Percentiles rank a stretch among this genome's conserved stretches.
Evolutionary conservation across 2,329 filamentous ascomycete species (phyloP).

Genomic region (Botrytis deweyae): DNA sequence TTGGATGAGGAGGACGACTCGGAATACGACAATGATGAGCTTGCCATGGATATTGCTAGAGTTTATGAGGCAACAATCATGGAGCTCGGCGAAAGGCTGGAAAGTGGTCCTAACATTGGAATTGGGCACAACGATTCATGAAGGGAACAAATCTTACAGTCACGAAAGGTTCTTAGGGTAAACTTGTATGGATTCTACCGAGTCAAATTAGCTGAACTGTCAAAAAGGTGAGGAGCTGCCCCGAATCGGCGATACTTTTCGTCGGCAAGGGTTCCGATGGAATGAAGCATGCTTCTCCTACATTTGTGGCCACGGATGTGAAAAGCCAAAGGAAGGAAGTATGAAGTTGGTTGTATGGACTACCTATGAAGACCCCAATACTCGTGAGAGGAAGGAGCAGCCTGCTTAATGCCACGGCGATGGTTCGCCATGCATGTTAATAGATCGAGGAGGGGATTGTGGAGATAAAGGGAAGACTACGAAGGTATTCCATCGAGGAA

Average conservation of each 20-base stretch:
- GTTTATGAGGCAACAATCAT: conserved; percentile 81
- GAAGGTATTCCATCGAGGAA: not conserved
- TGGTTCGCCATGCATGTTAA: not conserved
- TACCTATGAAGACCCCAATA: not conserved
- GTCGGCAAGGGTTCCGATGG: not conserved
- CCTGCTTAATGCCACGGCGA: not conserved
- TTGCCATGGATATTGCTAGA: conserved; percentile 69
- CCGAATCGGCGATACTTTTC: not conserved
- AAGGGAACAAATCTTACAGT: not conserved
- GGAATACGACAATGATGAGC: conserved; percentile 50
- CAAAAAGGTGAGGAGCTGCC: not conserved
- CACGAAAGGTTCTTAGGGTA: not conserved
- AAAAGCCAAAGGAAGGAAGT: not conserved
- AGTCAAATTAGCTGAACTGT: not conserved
- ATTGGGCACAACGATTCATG: conserved; percentile 12
- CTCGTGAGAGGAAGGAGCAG: not conserved
- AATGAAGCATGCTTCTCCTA: not conserved
- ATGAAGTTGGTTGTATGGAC: not conserved
- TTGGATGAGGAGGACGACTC: conserved; percentile 37
- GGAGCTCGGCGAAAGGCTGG: conserved; percentile 67
- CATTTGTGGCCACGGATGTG: not conserved
- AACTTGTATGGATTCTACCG: not conserved
- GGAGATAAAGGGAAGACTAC: not conserved
- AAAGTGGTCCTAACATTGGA: conserved; percentile 22
- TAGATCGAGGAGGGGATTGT: not conserved